Evolutionary conservation across 2,329 filamentous ascomycete genomes (phyloP).

Genomic region (Ilyonectria mors-panacis): DNA sequence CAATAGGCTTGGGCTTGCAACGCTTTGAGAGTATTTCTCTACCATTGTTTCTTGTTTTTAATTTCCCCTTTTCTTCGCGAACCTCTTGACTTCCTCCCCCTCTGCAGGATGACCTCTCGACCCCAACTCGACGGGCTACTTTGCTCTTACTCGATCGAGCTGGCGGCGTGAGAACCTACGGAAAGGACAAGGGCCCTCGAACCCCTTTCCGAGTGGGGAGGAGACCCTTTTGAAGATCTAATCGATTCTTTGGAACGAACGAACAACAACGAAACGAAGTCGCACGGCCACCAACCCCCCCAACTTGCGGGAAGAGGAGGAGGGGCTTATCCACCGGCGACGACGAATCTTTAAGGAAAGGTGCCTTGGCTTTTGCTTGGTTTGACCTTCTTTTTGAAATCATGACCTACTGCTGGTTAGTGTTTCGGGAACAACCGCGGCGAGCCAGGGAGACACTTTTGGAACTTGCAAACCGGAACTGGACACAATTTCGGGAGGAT

Average conservation of each 20-base stretch:
- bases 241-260: slow-evolving; percentile 32
- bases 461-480: slow-evolving; percentile 30
- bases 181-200: neutral
- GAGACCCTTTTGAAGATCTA: slow-evolving; percentile 31
- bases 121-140: slow-evolving; percentile 8
- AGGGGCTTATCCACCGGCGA: slow-evolving; percentile 17
- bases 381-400: slow-evolving; percentile 27
- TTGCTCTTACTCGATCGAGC: slow-evolving; percentile 21
- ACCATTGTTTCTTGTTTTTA: slow-evolving; percentile 26
- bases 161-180: slow-evolving; percentile 6
- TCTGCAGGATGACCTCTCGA: slow-evolving; percentile 2
- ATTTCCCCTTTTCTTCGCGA: slow-evolving; percentile 17
- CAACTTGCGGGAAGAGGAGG: slow-evolving; percentile 25
- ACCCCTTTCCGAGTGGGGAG: slow-evolving; percentile 1
- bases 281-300: slow-evolving; percentile 7
- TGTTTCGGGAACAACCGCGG: slow-evolving; percentile 19
- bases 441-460: slow-evolving; percentile 25
- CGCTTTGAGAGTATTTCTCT: slow-evolving; percentile 26
- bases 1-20: slow-evolving; percentile 21
- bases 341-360: slow-evolving; percentile 25
- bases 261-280: slow-evolving; percentile 18
- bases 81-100: slow-evolving; percentile 16
- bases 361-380: slow-evolving; percentile 27
- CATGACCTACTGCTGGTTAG: slow-evolving; percentile 22
- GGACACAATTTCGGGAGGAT: slow-evolving; percentile 26